These are phyloP conservation scores for Mollisia scopiformis DNA, from an alignment of 2,329 filamentous ascomycete species.

Conservation along the genomic window DNA sequence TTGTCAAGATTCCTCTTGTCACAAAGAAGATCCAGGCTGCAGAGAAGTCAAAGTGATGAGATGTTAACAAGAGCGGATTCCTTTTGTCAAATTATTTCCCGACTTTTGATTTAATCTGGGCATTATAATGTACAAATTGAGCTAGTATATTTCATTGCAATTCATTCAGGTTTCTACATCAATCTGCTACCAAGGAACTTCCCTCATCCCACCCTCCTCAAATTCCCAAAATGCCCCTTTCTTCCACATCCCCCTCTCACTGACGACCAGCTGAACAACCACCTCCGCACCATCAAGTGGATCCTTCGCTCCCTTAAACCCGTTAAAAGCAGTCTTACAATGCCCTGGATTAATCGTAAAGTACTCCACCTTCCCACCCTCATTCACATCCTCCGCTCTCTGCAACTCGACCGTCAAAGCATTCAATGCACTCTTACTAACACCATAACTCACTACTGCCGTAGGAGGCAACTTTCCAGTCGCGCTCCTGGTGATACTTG, in stretches of 20 bases:
- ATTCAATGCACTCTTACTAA: conserved; percentile 42
- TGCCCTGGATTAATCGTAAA: conserved; percentile 27
- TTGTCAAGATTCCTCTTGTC: conserved; percentile 4
- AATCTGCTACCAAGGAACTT: conserved; percentile 30
- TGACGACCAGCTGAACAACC: conserved; percentile 25
- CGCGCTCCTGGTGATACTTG: conserved; percentile 24
- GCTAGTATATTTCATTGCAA: neutral
- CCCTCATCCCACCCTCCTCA: conserved; percentile 28
- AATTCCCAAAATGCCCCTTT: conserved; percentile 31
- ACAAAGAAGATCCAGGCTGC: conserved; percentile 15
- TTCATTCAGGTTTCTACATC: neutral
- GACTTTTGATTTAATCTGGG: neutral
- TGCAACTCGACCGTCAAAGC: conserved; percentile 39
- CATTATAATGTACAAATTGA: neutral
- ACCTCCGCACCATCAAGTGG: conserved; percentile 33
- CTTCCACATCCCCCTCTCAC: conserved; percentile 22
- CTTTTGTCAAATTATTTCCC: neutral
- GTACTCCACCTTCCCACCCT: conserved; percentile 21
- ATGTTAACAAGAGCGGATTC: neutral
- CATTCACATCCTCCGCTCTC: conserved; percentile 26
- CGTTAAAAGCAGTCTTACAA: conserved; percentile 34
- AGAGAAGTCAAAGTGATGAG: conserved; percentile 3
- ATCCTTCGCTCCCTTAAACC: conserved; percentile 25
- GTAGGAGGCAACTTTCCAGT: conserved; percentile 34
- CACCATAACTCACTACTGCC: conserved; percentile 37